Base-by-base conservation (phyloP, 306 rosid species). In the Castanea mollissima region DNA sequence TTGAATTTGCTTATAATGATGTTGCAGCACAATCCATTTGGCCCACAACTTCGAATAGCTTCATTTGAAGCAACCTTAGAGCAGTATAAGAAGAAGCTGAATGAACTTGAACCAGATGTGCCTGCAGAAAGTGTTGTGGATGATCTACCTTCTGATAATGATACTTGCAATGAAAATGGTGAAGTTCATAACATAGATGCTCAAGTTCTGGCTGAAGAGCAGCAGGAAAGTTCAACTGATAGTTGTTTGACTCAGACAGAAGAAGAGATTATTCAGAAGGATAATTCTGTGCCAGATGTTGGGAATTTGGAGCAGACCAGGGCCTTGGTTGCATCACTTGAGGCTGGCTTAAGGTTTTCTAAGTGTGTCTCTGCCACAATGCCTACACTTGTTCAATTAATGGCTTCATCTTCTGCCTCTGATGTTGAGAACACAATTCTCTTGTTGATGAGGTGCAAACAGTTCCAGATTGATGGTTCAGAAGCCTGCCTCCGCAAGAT, bases 11-110 rank as follows among this genome's bases (percentile, higher is more conserved):
- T 94, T 77, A 91, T 94, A 85, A 91, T 84, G 89, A 92, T 94
- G 99, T 76, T 94, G 86, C 99, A 94, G 85, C 99, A 94, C 82
- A 94, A 94, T 83, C 99, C 97, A 34, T 94, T 92, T 85, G 99
- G 99, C 56, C 99, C 99, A 5, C 97, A 91, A 81, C 97, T 94
- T 76, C 93, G 92, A 82, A 72, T 87, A 76, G 83, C 89, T 83
- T 92, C 97, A 34, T 94, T 94, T 84, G 93, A 94, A 87, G 97
- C 97, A 49, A 94, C 99, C 62, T 82, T 94, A 73, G 93, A 91
- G 54, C 95, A 90, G 89, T 94, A 94, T 80, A 86, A 72, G 83
- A 91, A 77, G 84, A 94, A 89, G 83, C 78, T 94, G 80, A 90
- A 82, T 64, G 97, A 90, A 75, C 95, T 94, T 75, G 97, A 87